These are phyloP conservation scores for Phytophthora cajani DNA, from an alignment of 352 stramenopile genomes.

Conservation along the genomic window DNA sequence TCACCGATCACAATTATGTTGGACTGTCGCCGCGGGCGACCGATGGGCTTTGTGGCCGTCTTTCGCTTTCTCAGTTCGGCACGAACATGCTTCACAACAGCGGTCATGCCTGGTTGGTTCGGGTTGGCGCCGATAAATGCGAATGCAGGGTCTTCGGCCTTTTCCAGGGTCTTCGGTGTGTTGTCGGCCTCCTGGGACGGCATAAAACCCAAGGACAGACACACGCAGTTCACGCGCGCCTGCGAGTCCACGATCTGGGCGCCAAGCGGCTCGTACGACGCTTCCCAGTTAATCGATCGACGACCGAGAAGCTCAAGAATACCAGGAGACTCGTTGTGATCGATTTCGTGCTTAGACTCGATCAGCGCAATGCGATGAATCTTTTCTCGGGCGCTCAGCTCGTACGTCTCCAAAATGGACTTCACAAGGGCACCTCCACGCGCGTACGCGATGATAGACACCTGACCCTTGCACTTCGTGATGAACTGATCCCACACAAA, in stretches of 20 bases:
- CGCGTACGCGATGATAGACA: conserved; percentile 86
- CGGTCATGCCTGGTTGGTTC: conserved; percentile 82
- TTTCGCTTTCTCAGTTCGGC: conserved; percentile 63
- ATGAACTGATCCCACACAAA: conserved; percentile 91
- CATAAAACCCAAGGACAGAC: conserved; percentile 86
- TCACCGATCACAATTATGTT: conserved; percentile 91
- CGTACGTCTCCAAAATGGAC: conserved; percentile 83
- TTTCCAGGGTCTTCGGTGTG: conserved; percentile 76
- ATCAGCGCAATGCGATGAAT: conserved; percentile 86
- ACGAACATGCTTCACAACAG: conserved; percentile 83
- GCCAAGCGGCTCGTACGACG: conserved; percentile 82
- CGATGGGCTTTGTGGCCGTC: conserved; percentile 35
- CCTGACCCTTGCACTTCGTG: conserved; percentile 81
- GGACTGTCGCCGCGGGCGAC: conserved; percentile 63
- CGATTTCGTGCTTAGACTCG: conserved; percentile 90
- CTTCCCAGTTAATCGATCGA: conserved; percentile 90
- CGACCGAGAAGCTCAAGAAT: conserved; percentile 84
- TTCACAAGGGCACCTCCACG: conserved; percentile 84
- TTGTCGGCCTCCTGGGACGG: conserved; percentile 69
- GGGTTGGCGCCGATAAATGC: conserved; percentile 84
- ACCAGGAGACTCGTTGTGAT: conserved; percentile 75
- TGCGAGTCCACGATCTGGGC: conserved; percentile 89
- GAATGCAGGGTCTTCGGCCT: conserved; percentile 83
- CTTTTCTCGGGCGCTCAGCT: conserved; percentile 77
- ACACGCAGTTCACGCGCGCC: conserved; percentile 86